Conservation (phyloP, 208 protist genomes). For the Acanthamoeba sp. region DNA sequence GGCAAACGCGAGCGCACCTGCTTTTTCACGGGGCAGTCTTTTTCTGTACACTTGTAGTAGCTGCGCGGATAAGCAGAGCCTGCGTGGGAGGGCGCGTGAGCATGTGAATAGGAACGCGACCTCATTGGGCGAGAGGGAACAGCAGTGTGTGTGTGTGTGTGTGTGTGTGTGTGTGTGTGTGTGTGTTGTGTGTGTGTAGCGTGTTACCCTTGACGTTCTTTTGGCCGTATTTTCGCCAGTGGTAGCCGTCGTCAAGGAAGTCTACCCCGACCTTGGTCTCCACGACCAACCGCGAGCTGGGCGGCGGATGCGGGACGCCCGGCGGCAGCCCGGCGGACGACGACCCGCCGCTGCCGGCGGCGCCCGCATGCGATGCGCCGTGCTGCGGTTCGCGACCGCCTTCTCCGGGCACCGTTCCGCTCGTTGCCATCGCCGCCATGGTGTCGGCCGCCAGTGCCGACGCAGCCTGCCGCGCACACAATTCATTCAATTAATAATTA, state of each 20-base stretch:
- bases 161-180: too few relatives aligned
- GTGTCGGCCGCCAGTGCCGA: constrained; percentile 19
- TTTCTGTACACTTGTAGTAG: constrained; percentile 76
- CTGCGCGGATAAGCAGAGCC: constrained; percentile 24
- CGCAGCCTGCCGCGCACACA: background rate
- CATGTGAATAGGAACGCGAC: too few relatives aligned
- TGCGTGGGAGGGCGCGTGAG: background rate
- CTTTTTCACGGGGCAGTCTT: constrained; percentile 72
- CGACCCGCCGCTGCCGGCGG: background rate
- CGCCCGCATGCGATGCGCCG: background rate
- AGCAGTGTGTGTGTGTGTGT: too few relatives aligned
- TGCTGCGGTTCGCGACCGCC: background rate
- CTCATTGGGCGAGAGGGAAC: too few relatives aligned
- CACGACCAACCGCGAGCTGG: constrained; percentile 46
- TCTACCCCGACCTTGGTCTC: constrained; percentile 68
- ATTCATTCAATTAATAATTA: too few relatives aligned
- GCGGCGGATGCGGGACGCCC: background rate
- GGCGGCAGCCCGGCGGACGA: background rate
- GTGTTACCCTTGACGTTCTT: constrained; percentile 71
- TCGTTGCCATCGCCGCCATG: constrained; percentile 20
- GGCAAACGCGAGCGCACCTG: background rate
- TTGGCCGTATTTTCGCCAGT: constrained; percentile 75
- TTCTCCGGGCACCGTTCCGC: background rate
- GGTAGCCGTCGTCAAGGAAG: constrained; percentile 72
- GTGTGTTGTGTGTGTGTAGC: background rate